Base-by-base conservation (phyloP, 768 basidiomycete genomes). In the Leucosporidium creatinivorum region DNA sequence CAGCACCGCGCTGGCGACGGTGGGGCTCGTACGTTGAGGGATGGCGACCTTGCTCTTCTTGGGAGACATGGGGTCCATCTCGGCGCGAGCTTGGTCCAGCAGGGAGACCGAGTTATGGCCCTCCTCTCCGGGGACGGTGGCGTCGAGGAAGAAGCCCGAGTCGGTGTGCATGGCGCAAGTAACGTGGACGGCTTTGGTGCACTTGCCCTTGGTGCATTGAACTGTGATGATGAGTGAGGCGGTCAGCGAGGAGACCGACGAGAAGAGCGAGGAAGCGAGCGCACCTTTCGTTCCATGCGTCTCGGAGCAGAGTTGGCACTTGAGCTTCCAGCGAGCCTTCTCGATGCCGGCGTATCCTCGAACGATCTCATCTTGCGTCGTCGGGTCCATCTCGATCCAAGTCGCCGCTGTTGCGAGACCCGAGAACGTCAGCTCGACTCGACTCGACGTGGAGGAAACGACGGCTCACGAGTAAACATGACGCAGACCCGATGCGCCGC, bases 141-240 rank as follows among this genome's bases (percentile, higher is more conserved):
- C 75, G 58, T 76, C 74, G 25, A 76, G 63, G 50, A 67, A 31
- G 23, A 75, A 44, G 15, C 77, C 73, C n/a, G 73, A 69, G 17
- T 77, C 78, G 1, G 85, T 84, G 25, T 85, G 82, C 51, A 82
- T 80, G 0, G 96, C 94, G 77, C 96, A 99, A 4, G 86, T 87
- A 33, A 96, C 88, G 75, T 98, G 94, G 79, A 91, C 96, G 0
- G 93, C 89, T 76, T 89, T 89, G 17, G 89, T 83, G 74, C 93
- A 97, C 79, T 93, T 94, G 55, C 92, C 93, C 78, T 89, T 91
- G 21, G 90, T 89, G 76, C 93, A 97, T 76, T 97, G 93, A 30
- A 96, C 77, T 69, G 80, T 78, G 39, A 76, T 2, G 39, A 9
- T 13, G 57, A 39, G 21, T 2, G 8, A 13, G 56, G 9, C 31